Evolutionary conservation across 139 green algal species (phyloP), one percentile per base, ranked within the genome.

Genomic region (Chlamydomonas sp.): DNA sequence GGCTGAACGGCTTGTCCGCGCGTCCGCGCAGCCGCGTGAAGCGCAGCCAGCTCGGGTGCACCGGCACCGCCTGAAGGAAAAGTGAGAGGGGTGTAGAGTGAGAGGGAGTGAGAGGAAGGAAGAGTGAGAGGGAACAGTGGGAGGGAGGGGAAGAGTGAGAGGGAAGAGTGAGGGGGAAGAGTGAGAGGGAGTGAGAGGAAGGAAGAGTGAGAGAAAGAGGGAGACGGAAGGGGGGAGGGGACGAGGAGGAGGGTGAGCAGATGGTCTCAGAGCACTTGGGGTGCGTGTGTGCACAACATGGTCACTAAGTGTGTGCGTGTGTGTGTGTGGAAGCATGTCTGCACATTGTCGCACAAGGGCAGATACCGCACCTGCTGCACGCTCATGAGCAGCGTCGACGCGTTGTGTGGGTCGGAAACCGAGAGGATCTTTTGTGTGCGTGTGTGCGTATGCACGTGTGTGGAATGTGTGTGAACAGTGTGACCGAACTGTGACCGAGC

Each of bases 31-130:
- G 0, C 10, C 76, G 62, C 0, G 47, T 73, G 72, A 78, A 82
- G 30, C 85, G 87, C 43, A 97, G 87, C 89, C 85, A 96, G 35
- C 89, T 77, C 10, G 65, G 65, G 5, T 73, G 72, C 64, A 95
- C 29, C 13, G 90, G 90, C 67, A 96, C 26, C 0, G 85, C 88
- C 76, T 79, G 67, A 76, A n/a, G n/a, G n/a, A n/a, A n/a, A n/a
- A n/a, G n/a, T n/a, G n/a, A n/a, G n/a, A n/a, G n/a, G n/a, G n/a
- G n/a, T n/a, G n/a, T n/a, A n/a, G n/a, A n/a, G n/a, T n/a, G n/a
- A n/a, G n/a, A n/a, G n/a, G n/a, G n/a, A n/a, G n/a, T n/a, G n/a
- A n/a, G n/a, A n/a, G n/a, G n/a, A n/a, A n/a, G n/a, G n/a, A n/a
- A n/a, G n/a, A n/a, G n/a, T n/a, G n/a, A n/a, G n/a, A n/a, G n/a